Percentiles rank a stretch among this genome's conserved stretches.
phyloP scores from a whole-genome alignment of 768 basidiomycete species.

The Ramaria rubella region DNA sequence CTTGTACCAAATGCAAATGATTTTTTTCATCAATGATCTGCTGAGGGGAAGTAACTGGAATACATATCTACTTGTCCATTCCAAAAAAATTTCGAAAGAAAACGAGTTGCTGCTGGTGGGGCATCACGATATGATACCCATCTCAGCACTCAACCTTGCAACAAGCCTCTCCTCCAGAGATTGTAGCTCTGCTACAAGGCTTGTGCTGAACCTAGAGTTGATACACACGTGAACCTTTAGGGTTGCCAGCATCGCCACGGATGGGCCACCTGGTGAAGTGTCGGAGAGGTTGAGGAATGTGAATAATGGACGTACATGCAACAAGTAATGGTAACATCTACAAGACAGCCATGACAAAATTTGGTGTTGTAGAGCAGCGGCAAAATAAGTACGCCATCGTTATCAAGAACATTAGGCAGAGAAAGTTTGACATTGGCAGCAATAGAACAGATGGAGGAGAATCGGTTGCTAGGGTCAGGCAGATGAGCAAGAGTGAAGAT shows the following conservation, averaged over 20 bases:
- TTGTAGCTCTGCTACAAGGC: too few species aligned
- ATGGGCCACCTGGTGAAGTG: too few species aligned
- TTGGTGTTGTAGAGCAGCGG: neutral
- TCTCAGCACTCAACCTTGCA: too few species aligned
- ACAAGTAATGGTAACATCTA: neutral
- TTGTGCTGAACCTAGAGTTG: too few species aligned
- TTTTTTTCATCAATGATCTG: too few species aligned
- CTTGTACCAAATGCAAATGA: too few species aligned
- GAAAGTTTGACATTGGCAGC: neutral
- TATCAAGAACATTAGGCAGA: neutral
- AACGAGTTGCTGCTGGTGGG: too few species aligned
- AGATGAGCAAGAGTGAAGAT: neutral
- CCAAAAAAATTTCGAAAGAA: too few species aligned
- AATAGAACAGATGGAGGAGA: neutral
- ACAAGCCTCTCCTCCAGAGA: too few species aligned
- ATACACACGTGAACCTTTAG: neutral
- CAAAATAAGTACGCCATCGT: neutral
- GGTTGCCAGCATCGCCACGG: neutral
- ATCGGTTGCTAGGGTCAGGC: neutral
- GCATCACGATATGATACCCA: too few species aligned
- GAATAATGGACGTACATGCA: neutral
- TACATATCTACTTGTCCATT: too few species aligned
- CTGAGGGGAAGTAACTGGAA: too few species aligned
- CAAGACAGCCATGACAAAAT: neutral
- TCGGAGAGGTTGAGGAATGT: neutral